Conservation (phyloP, 192 early-diverging fungal species). For the Obelidium mucronatum region DNA sequence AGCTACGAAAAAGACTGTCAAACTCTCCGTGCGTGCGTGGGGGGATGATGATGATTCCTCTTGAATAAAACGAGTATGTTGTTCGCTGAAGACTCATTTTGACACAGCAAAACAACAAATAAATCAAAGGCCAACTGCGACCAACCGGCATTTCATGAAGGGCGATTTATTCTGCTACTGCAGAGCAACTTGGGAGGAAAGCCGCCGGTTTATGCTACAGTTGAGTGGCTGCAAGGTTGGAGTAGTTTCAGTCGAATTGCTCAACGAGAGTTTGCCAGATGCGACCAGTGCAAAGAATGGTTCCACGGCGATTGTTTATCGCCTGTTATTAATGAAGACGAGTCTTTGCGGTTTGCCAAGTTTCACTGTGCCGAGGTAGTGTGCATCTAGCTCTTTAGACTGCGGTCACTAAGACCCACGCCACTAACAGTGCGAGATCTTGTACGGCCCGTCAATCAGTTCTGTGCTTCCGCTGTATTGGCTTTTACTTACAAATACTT, state of each 20-base stretch:
- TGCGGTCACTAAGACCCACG: neutral
- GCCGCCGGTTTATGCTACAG: constrained; percentile 35
- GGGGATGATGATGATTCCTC: neutral
- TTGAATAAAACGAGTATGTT: no score
- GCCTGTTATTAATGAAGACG: constrained; percentile 22
- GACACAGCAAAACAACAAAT: no score
- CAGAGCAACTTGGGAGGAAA: constrained; percentile 23
- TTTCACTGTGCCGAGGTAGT: constrained; percentile 51
- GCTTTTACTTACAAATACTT: neutral
- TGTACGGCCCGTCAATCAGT: constrained; percentile 47
- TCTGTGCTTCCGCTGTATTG: neutral
- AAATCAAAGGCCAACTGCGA: no score
- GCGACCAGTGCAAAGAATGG: constrained; percentile 40
- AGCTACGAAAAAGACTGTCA: neutral
- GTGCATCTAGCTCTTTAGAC: neutral
- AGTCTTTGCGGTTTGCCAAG: constrained; percentile 22
- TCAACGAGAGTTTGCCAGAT: constrained; percentile 8
- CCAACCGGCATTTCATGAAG: no score
- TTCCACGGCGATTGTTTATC: constrained; percentile 42
- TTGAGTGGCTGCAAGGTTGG: constrained; percentile 9
- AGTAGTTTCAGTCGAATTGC: neutral
- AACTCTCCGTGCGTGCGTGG: constrained; percentile 19
- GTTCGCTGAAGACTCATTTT: no score
- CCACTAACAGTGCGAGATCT: constrained; percentile 39
- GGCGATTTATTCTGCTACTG: constrained; percentile 37